Conservation (phyloP, 495 filamentous ascomycete species). For the Melanomma pulvis-pyrius region DNA sequence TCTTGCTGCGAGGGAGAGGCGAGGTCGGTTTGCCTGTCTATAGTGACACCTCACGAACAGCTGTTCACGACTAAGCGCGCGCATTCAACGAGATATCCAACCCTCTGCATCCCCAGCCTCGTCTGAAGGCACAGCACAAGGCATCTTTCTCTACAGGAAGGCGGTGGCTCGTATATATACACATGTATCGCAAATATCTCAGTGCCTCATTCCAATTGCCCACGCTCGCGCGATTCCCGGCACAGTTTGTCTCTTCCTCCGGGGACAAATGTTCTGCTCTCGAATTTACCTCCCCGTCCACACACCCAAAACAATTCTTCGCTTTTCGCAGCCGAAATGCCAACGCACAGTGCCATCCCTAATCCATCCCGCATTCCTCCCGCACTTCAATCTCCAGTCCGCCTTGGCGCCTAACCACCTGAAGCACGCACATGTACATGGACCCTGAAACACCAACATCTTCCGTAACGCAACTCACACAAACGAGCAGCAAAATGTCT, state of each 20-base stretch:
- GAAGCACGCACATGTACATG: too few relatives aligned
- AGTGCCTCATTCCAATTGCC: not conserved
- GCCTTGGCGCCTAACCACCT: not conserved
- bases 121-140: too few relatives aligned
- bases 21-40: too few relatives aligned
- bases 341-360: not conserved
- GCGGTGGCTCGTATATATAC: not conserved
- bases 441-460: not conserved
- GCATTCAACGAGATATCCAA: too few relatives aligned
- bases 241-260: not conserved
- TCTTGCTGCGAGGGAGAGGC: not conserved
- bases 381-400: not conserved
- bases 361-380: too few relatives aligned
- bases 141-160: too few relatives aligned
- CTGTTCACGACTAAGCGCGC: too few relatives aligned
- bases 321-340: not conserved
- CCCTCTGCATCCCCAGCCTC: too few relatives aligned
- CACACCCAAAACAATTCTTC: not conserved
- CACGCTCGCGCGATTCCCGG: not conserved
- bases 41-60: too few relatives aligned
- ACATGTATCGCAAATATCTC: too few relatives aligned
- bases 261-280: not conserved
- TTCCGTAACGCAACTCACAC: not conserved
- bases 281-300: not conserved
- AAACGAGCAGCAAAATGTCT: not conserved